These are phyloP conservation scores for Phytophthora sp. DNA, from an alignment of 352 stramenopile species.

Conservation along the genomic window DNA sequence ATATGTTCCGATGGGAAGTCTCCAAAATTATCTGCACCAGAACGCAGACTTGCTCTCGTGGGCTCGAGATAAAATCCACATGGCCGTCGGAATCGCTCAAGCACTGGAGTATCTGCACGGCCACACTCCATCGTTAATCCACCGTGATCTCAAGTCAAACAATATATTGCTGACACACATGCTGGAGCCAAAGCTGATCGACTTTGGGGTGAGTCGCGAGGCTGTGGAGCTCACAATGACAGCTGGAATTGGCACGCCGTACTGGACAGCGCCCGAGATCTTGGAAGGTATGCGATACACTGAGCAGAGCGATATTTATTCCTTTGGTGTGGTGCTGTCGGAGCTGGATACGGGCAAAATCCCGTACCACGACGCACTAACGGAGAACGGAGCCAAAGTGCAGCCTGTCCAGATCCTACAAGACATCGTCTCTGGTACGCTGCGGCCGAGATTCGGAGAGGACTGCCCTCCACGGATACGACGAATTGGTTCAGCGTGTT, in stretches of 20 bases:
- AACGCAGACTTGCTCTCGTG: conserved; percentile 37
- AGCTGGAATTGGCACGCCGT: conserved; percentile 80
- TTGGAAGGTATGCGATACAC: conserved; percentile 58
- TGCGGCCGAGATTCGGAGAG: conserved; percentile 47
- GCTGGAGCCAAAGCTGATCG: conserved; percentile 75
- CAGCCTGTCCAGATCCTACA: conserved; percentile 54
- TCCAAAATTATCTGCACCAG: conserved; percentile 28
- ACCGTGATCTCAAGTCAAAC: conserved; percentile 38
- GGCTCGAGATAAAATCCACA: conserved; percentile 45
- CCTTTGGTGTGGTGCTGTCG: conserved; percentile 64
- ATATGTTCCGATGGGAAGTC: conserved; percentile 28
- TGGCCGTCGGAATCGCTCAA: conserved; percentile 48
- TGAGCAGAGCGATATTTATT: conserved; percentile 73
- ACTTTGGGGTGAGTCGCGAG: conserved; percentile 79
- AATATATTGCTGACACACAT: conserved; percentile 80
- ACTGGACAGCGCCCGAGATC: conserved; percentile 86
- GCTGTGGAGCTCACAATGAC: conserved; percentile 37
- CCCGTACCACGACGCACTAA: conserved; percentile 39
- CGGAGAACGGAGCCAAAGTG: conserved; percentile 16
- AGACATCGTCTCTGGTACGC: conserved; percentile 45
- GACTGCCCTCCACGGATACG: conserved; percentile 48
- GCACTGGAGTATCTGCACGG: conserved; percentile 46
- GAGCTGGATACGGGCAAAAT: conserved; percentile 49
- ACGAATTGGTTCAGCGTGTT: conserved; percentile 25
- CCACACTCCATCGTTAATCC: conserved; percentile 35